Evolutionary conservation across 306 rosid genomes (phyloP), one percentile per base, ranked within the genome.

Genomic region (Lathyrus aphaca): DNA sequence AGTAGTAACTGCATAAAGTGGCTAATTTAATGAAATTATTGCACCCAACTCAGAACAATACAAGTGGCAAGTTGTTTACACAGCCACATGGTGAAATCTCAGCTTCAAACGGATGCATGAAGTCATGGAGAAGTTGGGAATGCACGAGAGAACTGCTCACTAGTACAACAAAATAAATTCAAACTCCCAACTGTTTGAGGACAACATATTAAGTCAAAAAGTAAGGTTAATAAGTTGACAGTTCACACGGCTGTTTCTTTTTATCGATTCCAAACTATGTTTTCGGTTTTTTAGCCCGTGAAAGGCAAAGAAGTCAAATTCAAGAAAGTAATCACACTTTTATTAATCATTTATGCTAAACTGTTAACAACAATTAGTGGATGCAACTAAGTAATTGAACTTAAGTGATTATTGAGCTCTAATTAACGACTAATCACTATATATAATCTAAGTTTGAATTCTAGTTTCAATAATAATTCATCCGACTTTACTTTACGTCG

Each of bases 71-170:
- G 14, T 13, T 55, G 50, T 64, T 3, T 69, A 39, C 10, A 76
- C 68, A 63, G 84, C 84, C 89, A 82, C 75, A 56, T 87, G 96
- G 81, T 74, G 78, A 63, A 85, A 75, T 39, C 65, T 57, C 45
- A 49, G 78, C 89, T 76, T 68, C 80, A 82, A 39, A 21, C 21
- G 16, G 21, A 27, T 71, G 48, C 10, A 61, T 35, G 39, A n/a
- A 81, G 19, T 70, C 61, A 55, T 64, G 57, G 57, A 74, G 85
- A 83, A 79, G 92, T 78, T 80, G 85, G 77, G 78, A 72, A 46
- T 80, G 83, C 96, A 86, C 96, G 89, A 83, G 96, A 68, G 82
- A 64, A 70, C 68, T 64, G 73, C 81, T 60, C 63, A 57, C 30
- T 15, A 64, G 32, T 13, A 38, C 13, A 63, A 54, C 54, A 64